Conservation (phyloP, 768 basidiomycete genomes). For the Macrolepiota dolichaula region DNA sequence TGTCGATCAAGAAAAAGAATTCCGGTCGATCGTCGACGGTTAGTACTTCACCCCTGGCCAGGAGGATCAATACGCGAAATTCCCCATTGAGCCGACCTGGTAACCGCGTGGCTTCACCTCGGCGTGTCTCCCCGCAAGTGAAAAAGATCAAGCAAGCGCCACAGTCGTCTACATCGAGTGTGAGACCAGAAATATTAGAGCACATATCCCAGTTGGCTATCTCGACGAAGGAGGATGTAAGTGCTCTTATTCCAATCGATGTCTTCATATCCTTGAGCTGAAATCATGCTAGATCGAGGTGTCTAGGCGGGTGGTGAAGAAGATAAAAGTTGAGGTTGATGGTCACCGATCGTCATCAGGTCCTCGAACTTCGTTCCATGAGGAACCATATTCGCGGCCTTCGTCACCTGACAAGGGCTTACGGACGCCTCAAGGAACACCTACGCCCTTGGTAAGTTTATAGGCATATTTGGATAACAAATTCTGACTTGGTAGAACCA, state of each 20-base stretch:
- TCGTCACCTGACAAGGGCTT: slow-evolving; percentile 57
- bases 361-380: slow-evolving; percentile 16
- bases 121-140: slow-evolving; percentile 52
- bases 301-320: slow-evolving; percentile 68
- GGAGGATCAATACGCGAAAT: slow-evolving; percentile 41
- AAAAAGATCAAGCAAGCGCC: slow-evolving; percentile 33
- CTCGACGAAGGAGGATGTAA: slow-evolving; percentile 66
- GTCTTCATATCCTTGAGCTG: background rate
- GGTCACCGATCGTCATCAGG: slow-evolving; percentile 28
- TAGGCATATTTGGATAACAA: background rate
- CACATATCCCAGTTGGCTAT: slow-evolving; percentile 45
- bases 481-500: slow-evolving; percentile 22
- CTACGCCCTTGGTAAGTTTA: slow-evolving; percentile 39
- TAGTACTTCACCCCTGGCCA: slow-evolving; percentile 28
- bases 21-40: slow-evolving; percentile 50
- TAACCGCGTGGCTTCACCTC: slow-evolving; percentile 44
- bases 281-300: slow-evolving; percentile 55
- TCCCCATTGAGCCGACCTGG: slow-evolving; percentile 49
- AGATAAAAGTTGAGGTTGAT: slow-evolving; percentile 70
- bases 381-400: slow-evolving; percentile 39
- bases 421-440: slow-evolving; percentile 38
- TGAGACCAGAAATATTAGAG: slow-evolving; percentile 37
- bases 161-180: slow-evolving; percentile 23
- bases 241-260: slow-evolving; percentile 17
- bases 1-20: slow-evolving; percentile 83